Evolutionary conservation across 805 yeast genomes (phyloP), one percentile per base, ranked within the genome.

Genomic region (Wickerhamomyces strasburgensis): DNA sequence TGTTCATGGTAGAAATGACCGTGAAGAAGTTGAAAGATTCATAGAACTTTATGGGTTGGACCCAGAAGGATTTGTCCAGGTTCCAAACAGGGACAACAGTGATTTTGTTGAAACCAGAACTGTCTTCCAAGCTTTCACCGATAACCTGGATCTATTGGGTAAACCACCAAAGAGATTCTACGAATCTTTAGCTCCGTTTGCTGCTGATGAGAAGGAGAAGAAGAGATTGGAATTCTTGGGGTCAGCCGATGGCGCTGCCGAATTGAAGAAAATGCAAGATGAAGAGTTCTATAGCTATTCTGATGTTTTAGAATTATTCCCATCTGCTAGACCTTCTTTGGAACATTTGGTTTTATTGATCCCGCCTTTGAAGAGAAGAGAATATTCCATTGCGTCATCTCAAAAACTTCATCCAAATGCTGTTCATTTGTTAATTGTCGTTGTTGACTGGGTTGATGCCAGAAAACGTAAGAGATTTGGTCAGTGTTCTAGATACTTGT

Each of bases 371-470:
- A 90, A 90, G 72, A 83, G 98, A 70, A 84, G 98, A 70, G 98
- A 90, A 65, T 90, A 90, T 62, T 90, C 97, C 11, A 90, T 90
- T 62, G 97, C 98, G 4, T 89, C 97, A 1, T 89, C 97, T 19
- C 98, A 90, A 65, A 85, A 75, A 60, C 69, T 85, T 54, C 97
- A 90, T 64, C 87, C 90, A 38, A 85, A 84, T 58, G 90, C 88
- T 27, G 87, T 90, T 27, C 97, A 90, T 57, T 67, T 90, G 56
- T 73, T 90, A 60, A 80, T 90, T 60, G 98, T 90, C 43, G 97
- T 89, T 37, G 97, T 90, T 38, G 97, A 89, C 62, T 90, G 98
- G 98, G 69, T 77, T 31, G 96, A 90, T 62, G 70, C 80, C 37
- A 72, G 74, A 60, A 96, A 96, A 35, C 77, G 95, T 61, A 75